These are phyloP conservation scores for Fusarium gaditjirri DNA, from an alignment of 2,329 filamentous ascomycete species.

Conservation along the genomic window DNA sequence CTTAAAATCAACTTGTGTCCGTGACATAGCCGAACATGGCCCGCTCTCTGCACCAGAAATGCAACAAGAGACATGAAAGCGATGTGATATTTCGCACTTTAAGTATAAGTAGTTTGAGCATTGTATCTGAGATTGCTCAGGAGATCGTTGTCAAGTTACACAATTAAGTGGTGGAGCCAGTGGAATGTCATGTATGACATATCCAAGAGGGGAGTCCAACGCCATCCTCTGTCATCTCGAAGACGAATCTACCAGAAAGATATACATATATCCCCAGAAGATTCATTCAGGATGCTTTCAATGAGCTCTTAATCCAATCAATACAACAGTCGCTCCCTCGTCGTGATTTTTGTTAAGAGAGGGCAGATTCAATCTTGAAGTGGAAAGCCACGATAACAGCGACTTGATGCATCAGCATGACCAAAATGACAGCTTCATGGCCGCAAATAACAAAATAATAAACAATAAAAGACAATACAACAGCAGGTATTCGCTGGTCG, in stretches of 20 bases:
- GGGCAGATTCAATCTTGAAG: neutral
- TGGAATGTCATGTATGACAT: neutral
- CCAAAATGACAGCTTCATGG: neutral
- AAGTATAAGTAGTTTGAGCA: too few species aligned
- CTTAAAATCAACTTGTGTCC: neutral
- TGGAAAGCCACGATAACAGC: neutral
- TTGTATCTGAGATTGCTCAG: neutral
- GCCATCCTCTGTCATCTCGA: neutral
- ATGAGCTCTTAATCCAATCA: neutral
- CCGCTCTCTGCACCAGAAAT: neutral
- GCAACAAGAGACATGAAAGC: neutral
- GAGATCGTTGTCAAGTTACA: neutral
- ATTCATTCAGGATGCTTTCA: neutral
- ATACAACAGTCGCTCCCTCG: neutral
- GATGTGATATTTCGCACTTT: neutral
- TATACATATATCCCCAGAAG: too few species aligned
- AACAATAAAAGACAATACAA: slow-evolving; percentile 17
- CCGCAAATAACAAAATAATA: neutral
- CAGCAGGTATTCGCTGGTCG: slow-evolving; percentile 26
- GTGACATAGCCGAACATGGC: neutral
- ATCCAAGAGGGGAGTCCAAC: too few species aligned
- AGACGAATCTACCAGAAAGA: too few species aligned
- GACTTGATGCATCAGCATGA: neutral
- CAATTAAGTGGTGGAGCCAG: neutral
- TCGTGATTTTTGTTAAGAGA: neutral